These are phyloP conservation scores for Bothriochloa decipiens DNA, from an alignment of 176 grass and related monocot genomes.

Conservation along the genomic window DNA sequence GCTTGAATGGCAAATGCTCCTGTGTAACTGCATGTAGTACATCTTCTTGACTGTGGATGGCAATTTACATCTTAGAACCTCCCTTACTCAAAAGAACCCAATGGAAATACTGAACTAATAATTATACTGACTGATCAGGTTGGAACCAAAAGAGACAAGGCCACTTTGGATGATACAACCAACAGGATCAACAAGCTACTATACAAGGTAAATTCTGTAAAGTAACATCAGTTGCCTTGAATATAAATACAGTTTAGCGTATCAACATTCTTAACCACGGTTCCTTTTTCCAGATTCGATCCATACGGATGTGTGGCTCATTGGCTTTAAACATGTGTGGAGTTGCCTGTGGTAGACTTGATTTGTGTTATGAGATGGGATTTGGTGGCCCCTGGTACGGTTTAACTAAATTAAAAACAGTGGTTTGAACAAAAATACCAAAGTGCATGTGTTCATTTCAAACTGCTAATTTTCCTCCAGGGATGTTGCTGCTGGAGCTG, in stretches of 20 bases:
- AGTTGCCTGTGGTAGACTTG: conserved; percentile 90
- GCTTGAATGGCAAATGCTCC: not conserved
- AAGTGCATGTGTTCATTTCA: not conserved
- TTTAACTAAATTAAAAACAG: conserved; percentile 3
- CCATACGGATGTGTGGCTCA: conserved; percentile 92
- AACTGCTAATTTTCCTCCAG: conserved; percentile 45
- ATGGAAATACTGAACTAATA: conserved; percentile 23
- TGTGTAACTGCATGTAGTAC: conserved; percentile 3
- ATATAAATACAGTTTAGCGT: not conserved
- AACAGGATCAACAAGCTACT: conserved; percentile 87
- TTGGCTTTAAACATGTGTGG: conserved; percentile 93
- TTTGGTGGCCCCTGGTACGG: conserved; percentile 93
- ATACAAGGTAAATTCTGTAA: conserved; percentile 69
- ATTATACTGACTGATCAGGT: conserved; percentile 54
- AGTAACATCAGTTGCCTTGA: conserved; percentile 4
- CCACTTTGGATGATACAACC: conserved; percentile 76
- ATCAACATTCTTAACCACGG: conserved; percentile 31
- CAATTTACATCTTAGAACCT: not conserved
- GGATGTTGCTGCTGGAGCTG: conserved; percentile 91
- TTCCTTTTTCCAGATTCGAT: conserved; percentile 72
- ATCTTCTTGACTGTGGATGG: not conserved
- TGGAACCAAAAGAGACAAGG: conserved; percentile 75
- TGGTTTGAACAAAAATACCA: not conserved
- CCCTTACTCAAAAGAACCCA: not conserved
- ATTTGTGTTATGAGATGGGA: conserved; percentile 95